Conservation (phyloP, 768 basidiomycete genomes). For the Russula sp. region DNA sequence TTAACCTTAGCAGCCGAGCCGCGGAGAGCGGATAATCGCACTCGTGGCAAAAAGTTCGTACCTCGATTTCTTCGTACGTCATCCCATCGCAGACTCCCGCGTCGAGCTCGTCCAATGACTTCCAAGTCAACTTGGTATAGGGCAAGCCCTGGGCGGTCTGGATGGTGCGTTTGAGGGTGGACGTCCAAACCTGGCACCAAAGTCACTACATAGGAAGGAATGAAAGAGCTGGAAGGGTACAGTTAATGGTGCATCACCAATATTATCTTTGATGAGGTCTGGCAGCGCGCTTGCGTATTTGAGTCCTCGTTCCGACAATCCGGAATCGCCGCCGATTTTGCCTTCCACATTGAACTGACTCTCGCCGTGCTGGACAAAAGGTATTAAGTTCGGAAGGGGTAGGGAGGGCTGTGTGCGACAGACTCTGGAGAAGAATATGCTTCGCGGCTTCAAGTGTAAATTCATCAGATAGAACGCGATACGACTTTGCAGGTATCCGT, state of each 20-base stretch:
- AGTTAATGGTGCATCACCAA: constrained; percentile 83
- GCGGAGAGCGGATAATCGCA: neutral
- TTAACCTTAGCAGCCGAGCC: neutral
- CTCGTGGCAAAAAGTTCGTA: constrained; percentile 29
- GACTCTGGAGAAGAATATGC: constrained; percentile 94
- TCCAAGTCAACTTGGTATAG: constrained; percentile 95
- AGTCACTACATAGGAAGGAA: neutral
- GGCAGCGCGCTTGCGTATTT: constrained; percentile 85
- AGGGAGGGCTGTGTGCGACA: constrained; percentile 27
- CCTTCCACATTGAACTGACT: constrained; percentile 95
- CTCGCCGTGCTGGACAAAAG: constrained; percentile 77
- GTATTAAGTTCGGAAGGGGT: constrained; percentile 6
- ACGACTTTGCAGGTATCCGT: constrained; percentile 93
- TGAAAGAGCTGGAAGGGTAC: constrained; percentile 36
- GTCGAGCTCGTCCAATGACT: constrained; percentile 95
- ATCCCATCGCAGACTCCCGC: constrained; percentile 99
- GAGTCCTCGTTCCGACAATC: constrained; percentile 77
- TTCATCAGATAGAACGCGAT: constrained; percentile 99
- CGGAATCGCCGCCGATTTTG: constrained; percentile 96
- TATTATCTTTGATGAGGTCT: constrained; percentile 79
- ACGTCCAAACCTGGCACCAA: constrained; percentile 84
- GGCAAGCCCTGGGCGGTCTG: constrained; percentile 81
- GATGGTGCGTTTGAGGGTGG: constrained; percentile 89
- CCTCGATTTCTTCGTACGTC: constrained; percentile 99
- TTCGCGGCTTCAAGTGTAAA: constrained; percentile 91